A percentile compares a stretch with the other conserved stretches of the same genome.
These are phyloP conservation scores for Geosmithia morbida DNA, from an alignment of 2,329 filamentous ascomycete species.

Conservation along the genomic window DNA sequence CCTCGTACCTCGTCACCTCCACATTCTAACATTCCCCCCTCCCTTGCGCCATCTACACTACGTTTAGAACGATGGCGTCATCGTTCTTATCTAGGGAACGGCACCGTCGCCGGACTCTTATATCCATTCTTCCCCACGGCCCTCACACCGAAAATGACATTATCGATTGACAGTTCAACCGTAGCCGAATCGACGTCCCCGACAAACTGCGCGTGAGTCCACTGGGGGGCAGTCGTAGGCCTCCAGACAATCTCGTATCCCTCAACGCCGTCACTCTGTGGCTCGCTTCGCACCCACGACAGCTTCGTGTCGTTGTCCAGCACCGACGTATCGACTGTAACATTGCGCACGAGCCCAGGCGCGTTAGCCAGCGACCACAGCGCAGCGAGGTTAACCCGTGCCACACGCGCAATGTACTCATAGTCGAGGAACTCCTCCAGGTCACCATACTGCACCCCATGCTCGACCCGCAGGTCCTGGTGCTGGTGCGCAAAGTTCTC, in stretches of 20 bases:
- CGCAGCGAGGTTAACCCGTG: slow-evolving; percentile 36
- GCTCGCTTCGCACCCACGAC: slow-evolving; percentile 27
- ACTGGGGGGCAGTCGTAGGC: slow-evolving; percentile 31
- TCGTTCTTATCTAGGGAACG: slow-evolving; percentile 4
- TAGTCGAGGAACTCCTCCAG: slow-evolving; percentile 42
- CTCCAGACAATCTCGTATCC: slow-evolving; percentile 44
- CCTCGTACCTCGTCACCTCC: not conserved
- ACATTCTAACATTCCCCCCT: slow-evolving; percentile 1
- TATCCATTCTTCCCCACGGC: slow-evolving; percentile 34
- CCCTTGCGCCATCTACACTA: slow-evolving; percentile 2
- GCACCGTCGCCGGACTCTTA: slow-evolving; percentile 30
- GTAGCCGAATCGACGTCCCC: slow-evolving; percentile 28
- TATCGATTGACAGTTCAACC: slow-evolving; percentile 38
- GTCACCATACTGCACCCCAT: slow-evolving; percentile 39
- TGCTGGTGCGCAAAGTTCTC: slow-evolving; percentile 45
- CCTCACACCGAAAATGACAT: slow-evolving; percentile 41
- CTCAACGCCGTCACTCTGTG: slow-evolving; percentile 12
- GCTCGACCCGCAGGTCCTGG: slow-evolving; percentile 33
- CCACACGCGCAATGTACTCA: slow-evolving; percentile 36
- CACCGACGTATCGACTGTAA: slow-evolving; percentile 28
- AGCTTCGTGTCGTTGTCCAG: slow-evolving; percentile 34
- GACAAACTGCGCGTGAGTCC: slow-evolving; percentile 32
- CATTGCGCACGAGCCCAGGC: slow-evolving; percentile 32
- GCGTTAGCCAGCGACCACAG: slow-evolving; percentile 38
- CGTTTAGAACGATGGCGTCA: not conserved